A percentile compares a stretch with the other conserved stretches of the same genome.
Conservation (phyloP, 1,284 basidiomycete genomes). For the Tylopilus sp. region DNA sequence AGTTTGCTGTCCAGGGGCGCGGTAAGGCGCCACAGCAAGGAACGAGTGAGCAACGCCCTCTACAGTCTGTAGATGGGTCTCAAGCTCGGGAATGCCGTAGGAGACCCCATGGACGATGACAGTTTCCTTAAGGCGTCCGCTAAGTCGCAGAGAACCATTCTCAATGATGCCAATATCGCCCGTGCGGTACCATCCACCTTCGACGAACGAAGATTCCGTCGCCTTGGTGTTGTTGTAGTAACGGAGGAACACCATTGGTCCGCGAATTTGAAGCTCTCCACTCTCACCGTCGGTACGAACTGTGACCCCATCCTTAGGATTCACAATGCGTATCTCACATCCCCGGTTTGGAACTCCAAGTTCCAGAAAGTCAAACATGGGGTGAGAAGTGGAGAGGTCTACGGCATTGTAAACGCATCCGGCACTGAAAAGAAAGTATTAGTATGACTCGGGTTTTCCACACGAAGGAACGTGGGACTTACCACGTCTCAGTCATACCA, state of each 20-base stretch:
- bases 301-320: slow-evolving; percentile 42
- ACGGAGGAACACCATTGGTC: slow-evolving; percentile 51
- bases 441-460: not conserved
- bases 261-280: slow-evolving; percentile 52
- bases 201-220: slow-evolving; percentile 48
- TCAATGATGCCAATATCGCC: slow-evolving; percentile 53
- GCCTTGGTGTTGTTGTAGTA: slow-evolving; percentile 55
- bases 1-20: slow-evolving; percentile 44
- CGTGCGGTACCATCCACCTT: slow-evolving; percentile 58
- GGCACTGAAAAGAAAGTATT: slow-evolving; percentile 39
- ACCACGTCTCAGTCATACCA: no score
- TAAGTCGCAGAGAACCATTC: slow-evolving; percentile 50
- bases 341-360: slow-evolving; percentile 39
- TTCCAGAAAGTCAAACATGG: slow-evolving; percentile 41
- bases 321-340: slow-evolving; percentile 46
- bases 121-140: slow-evolving; percentile 57
- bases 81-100: slow-evolving; percentile 53
- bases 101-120: slow-evolving; percentile 61
- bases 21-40: slow-evolving; percentile 50
- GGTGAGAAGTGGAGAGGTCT: slow-evolving; percentile 24
- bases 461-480: slow-evolving; percentile 7
- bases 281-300: slow-evolving; percentile 39
- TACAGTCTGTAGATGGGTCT: slow-evolving; percentile 52
- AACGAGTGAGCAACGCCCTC: slow-evolving; percentile 50
- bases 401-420: slow-evolving; percentile 50